These are phyloP conservation scores for Suhomyces sp. DNA, from an alignment of 805 yeast species.

Conservation along the genomic window DNA sequence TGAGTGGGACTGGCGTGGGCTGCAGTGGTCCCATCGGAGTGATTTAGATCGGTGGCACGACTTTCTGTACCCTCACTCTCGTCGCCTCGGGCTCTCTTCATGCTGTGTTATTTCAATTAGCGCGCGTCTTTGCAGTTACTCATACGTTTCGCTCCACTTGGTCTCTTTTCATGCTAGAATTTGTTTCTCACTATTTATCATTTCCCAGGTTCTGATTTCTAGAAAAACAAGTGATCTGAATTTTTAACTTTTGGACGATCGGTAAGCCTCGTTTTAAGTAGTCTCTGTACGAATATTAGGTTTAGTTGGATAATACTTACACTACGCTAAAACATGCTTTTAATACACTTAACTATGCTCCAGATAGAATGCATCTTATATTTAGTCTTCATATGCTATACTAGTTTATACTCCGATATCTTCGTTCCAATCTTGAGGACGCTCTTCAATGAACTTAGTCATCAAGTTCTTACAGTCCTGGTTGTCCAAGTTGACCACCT, in stretches of 20 bases:
- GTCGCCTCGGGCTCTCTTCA: slow-evolving; percentile 1
- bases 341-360: too few relatives aligned
- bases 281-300: too few relatives aligned
- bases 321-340: neutral
- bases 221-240: too few relatives aligned
- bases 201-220: too few relatives aligned
- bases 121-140: neutral
- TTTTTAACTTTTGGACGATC: too few relatives aligned
- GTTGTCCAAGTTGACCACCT: slow-evolving; percentile 60
- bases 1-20: neutral
- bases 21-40: neutral
- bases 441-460: slow-evolving; percentile 72
- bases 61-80: neutral
- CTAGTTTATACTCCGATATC: slow-evolving; percentile 59
- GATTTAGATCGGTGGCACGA: neutral
- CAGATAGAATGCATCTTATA: neutral
- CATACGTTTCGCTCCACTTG: neutral
- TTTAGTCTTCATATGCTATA: neutral
- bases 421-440: slow-evolving; percentile 78
- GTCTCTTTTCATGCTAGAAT: neutral
- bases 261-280: too few relatives aligned
- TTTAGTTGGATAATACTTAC: neutral
- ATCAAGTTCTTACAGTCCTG: slow-evolving; percentile 66
- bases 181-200: neutral
- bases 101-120: neutral